A percentile compares a stretch with the other conserved stretches of the same genome.
Evolutionary conservation across 2,329 filamentous ascomycete genomes (phyloP).

Genomic region (Hypoxylon sp.): DNA sequence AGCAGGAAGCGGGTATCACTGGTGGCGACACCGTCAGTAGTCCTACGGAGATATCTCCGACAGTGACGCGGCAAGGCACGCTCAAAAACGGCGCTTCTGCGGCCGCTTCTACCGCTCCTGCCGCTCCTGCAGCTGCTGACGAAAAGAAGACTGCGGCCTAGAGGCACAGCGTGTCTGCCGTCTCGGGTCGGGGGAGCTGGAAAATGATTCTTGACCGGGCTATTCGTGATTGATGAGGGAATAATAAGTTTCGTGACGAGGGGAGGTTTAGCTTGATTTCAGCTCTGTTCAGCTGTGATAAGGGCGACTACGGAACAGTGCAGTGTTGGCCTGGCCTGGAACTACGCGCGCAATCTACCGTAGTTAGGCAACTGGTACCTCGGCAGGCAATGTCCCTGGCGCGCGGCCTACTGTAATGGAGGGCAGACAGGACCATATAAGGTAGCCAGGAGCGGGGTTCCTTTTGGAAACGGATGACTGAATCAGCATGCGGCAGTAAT

Average conservation of each 20-base stretch:
- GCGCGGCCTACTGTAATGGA: constrained; percentile 24
- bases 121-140: constrained; percentile 4
- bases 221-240: constrained; percentile 7
- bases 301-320: neutral
- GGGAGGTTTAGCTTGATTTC: constrained; percentile 5
- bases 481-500: constrained; percentile 33
- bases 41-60: constrained; percentile 53
- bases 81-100: constrained; percentile 33
- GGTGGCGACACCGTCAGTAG: constrained; percentile 53
- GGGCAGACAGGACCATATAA: constrained; percentile 12
- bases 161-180: constrained; percentile 37
- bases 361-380: neutral
- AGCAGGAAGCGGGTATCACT: constrained; percentile 65
- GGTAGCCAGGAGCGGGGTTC: constrained; percentile 20
- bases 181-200: constrained; percentile 23
- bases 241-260: constrained; percentile 13
- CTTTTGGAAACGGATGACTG: constrained; percentile 25
- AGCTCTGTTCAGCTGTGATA: constrained; percentile 17
- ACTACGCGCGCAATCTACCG: neutral
- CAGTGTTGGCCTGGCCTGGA: constrained; percentile 3
- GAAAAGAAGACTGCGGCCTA: constrained; percentile 51
- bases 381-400: constrained; percentile 5
- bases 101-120: neutral
- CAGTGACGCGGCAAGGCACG: constrained; percentile 43
- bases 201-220: constrained; percentile 10